phyloP scores from a whole-genome alignment of 2,329 filamentous ascomycete genomes.

The Drechslerella stenobrocha region DNA sequence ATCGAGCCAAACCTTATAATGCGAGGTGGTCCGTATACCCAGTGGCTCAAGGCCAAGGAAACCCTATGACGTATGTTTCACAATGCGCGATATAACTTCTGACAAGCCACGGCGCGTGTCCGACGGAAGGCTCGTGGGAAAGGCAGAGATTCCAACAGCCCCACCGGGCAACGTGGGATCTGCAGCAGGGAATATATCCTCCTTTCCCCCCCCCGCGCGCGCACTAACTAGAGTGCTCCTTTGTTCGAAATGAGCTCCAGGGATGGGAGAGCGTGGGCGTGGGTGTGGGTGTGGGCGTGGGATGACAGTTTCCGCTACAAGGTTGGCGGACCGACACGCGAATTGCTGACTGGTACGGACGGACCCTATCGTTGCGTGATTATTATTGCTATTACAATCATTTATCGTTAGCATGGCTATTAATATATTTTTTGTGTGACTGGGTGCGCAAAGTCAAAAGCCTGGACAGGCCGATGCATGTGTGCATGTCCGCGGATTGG shows the following conservation, averaged over 20 bases:
- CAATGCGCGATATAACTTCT: slow-evolving; percentile 47
- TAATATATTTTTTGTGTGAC: background rate
- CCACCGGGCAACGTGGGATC: slow-evolving; percentile 23
- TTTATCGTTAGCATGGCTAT: background rate
- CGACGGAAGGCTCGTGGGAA: background rate
- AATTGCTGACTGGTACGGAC: slow-evolving; percentile 11
- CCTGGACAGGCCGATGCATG: background rate
- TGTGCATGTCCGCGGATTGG: background rate
- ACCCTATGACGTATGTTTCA: slow-evolving; percentile 48
- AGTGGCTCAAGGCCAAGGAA: slow-evolving; percentile 14
- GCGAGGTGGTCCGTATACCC: background rate
- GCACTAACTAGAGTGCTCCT: too few species aligned
- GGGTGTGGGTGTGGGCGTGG: too few species aligned
- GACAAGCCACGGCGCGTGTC: slow-evolving; percentile 10
- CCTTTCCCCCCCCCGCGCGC: slow-evolving; percentile 2
- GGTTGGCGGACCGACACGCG: slow-evolving; percentile 8
- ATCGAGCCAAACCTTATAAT: background rate
- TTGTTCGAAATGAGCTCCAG: too few species aligned
- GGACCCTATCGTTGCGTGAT: slow-evolving; percentile 5
- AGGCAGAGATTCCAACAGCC: background rate
- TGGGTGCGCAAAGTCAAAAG: too few species aligned
- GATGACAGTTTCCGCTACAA: slow-evolving; percentile 26
- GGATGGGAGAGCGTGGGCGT: slow-evolving; percentile 36
- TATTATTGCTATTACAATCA: background rate
- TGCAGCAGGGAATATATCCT: slow-evolving; percentile 34